Evolutionary conservation across 1,284 basidiomycete species (phyloP), one percentile per base, ranked within the genome.

Genomic region (Cutaneotrichosporon cavernicola): DNA sequence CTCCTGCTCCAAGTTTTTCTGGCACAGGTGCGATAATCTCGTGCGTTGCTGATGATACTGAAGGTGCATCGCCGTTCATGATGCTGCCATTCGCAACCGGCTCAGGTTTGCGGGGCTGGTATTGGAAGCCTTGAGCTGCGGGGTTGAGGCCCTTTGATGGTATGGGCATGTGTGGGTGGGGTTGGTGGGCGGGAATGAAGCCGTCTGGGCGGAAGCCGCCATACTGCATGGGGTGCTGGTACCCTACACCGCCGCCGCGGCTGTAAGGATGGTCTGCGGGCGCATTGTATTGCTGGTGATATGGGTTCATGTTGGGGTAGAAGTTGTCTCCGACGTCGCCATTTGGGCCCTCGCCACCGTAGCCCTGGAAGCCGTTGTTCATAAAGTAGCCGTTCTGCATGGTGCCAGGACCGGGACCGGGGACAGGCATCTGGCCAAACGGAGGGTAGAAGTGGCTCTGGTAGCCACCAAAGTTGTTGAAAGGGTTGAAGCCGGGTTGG

Each of bases 311-410:
- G 51, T 63, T 58, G 9, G 34, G 57, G 61, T 57, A 62, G 60
- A 64, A 65, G 47, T 53, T 30, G 62, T 55, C 55, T 3, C 22
- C 46, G 8, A 38, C 62, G 18, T 49, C 58, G 34, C 58, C 65
- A 22, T 58, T 61, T 9, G 52, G 32, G 14, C 46, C 43, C 32
- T 56, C 56, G 49, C 59, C 62, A 40, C 43, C 60, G 40, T 50
- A 64, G 32, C 55, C 55, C 21, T 40, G 36, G 38, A 58, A 58
- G 36, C 62, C 63, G 26, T 50, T 43, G 5, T 52, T 58, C 40
- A 61, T 56, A 49, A 65, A 69, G 63, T 74, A 77, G 5, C 70
- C 73, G 61, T 77, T 77, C 67, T 79, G 77, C 74, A 79, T 76
- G 2, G 76, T 77, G 46, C 69, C 73, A 2, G 76, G 76, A 18